Base-by-base conservation (phyloP, 768 basidiomycete genomes). In the Phanerochaete sordida region DNA sequence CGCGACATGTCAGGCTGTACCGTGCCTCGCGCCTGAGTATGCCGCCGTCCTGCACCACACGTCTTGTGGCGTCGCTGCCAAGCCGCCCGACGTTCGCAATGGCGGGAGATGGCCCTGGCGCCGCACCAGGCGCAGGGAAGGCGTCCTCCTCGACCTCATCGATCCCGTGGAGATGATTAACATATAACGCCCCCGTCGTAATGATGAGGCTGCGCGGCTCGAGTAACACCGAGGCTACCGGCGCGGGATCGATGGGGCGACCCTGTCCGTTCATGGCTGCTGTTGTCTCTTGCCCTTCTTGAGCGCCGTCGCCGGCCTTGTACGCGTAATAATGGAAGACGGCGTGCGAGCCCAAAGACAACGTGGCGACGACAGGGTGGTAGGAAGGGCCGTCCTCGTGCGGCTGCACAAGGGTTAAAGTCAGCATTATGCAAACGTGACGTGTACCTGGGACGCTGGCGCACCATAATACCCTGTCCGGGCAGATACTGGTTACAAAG, bases 381-480 rank as follows among this genome's bases (percentile, higher is more conserved):
- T 96, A 98, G 19, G 87, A 83, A 1, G 93, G 89, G 0, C 95
- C 94, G 71, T 98, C 95, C 76, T 96, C 87, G 67, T 97, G 95
- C 1, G 93, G 92, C 92, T 95, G 72, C 49, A 47, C 11, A 51
- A 61, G 33, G 51, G 24, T 28, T 19, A 6, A 7, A 30, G 15
- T 51, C 19, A 51, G 15, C 16, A 33, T 13, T 52, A 57, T 43
- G 39, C 11, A 43, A 4, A 19, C 4, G 8, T 43, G 39, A 43
- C 39, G 39, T 19, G 39, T 19, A 16, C 19, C 39, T n/a, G 19
- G 8, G 19, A 19, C 5, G 39, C 19, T 16, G 21, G 58, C 73
- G 11, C 77, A 94, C 94, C 83, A 95, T 90, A 61, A 98, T 98
- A 12, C 96, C 95, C 76, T 97, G 93, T 1, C 91, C 92, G 8